Evolutionary conservation across 129 eudicot genomes (phyloP).

Genomic region (Artemisia tridentata): DNA sequence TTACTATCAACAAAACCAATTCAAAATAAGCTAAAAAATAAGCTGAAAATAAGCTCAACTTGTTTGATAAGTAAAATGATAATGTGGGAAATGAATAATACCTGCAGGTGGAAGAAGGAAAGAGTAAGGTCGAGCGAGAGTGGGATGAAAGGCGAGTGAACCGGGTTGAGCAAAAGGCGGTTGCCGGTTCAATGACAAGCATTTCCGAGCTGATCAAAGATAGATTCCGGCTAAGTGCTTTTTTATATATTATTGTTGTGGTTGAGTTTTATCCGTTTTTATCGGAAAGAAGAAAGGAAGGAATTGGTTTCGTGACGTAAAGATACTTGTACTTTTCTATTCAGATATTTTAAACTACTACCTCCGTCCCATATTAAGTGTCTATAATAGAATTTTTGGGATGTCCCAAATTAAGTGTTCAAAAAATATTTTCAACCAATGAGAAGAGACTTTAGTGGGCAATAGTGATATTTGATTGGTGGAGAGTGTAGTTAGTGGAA

Average conservation of each 20-base stretch:
- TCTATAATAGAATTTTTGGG: no score
- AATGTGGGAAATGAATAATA: no score
- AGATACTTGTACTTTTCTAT: slow-evolving; percentile 26
- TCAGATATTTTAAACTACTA: neutral
- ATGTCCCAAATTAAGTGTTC: no score
- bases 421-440: no score
- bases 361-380: no score
- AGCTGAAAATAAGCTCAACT: slow-evolving; percentile 1
- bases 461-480: no score
- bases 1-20: slow-evolving; percentile 43
- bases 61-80: no score
- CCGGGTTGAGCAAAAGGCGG: slow-evolving; percentile 50
- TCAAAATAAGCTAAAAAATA: slow-evolving; percentile 1
- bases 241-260: slow-evolving; percentile 11
- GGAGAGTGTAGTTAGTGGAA: no score
- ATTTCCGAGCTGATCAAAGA: slow-evolving; percentile 38
- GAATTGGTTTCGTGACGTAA: neutral
- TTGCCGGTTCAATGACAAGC: slow-evolving; percentile 64
- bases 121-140: slow-evolving; percentile 45
- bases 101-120: slow-evolving; percentile 9
- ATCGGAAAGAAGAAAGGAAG: neutral
- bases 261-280: slow-evolving; percentile 44
- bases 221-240: slow-evolving; percentile 12
- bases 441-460: no score
- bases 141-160: slow-evolving; percentile 46